These are phyloP conservation scores for Penicillium sp. DNA, from an alignment of 2,329 filamentous ascomycete species.

Conservation along the genomic window DNA sequence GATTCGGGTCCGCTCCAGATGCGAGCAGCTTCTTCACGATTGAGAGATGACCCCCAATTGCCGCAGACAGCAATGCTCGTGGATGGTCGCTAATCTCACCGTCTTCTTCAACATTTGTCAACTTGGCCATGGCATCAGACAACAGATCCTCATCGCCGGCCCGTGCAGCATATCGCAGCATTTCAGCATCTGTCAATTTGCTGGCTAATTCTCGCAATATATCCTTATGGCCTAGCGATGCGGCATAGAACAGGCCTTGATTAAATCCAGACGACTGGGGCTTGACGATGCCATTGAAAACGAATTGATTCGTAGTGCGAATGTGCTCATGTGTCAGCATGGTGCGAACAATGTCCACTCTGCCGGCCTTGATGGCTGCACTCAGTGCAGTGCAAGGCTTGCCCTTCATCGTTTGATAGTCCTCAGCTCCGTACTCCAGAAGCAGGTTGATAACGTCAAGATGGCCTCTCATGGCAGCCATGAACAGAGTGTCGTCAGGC, in stretches of 20 bases:
- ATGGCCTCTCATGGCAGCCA: conserved; percentile 12
- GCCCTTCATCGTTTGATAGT: conserved; percentile 9
- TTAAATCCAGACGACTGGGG: background rate
- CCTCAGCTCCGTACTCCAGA: conserved; percentile 17
- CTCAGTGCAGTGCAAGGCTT: background rate
- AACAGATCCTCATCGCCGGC: background rate
- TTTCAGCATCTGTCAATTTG: background rate
- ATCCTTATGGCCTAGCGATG: background rate
- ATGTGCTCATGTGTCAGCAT: background rate
- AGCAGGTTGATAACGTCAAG: conserved; percentile 17
- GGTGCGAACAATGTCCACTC: background rate
- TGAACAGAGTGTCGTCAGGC: background rate
- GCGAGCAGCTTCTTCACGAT: conserved; percentile 17
- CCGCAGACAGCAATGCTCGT: conserved; percentile 15
- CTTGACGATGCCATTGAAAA: no score
- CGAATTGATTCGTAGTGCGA: background rate
- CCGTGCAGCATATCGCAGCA: background rate
- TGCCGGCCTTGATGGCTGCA: background rate
- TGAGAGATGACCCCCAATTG: conserved; percentile 14
- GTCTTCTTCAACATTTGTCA: background rate
- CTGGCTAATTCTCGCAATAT: background rate
- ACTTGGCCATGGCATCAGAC: background rate
- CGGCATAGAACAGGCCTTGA: background rate
- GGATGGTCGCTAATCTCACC: background rate
- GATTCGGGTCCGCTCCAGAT: conserved; percentile 17